Conservation (phyloP, 352 stramenopile species). For the Globisporangium polare region DNA sequence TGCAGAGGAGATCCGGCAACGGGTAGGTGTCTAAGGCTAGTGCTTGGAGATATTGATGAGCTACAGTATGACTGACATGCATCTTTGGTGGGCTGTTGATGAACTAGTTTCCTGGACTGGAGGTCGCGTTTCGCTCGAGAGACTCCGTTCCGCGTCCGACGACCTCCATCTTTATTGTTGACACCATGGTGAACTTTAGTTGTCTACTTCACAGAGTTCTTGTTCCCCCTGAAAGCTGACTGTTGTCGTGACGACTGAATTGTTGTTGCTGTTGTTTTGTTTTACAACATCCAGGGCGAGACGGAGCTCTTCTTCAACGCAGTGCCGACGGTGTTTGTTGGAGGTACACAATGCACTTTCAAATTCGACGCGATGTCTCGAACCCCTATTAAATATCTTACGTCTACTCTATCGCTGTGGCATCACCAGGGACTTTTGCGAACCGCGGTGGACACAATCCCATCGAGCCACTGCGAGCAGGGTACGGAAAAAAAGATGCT, state of each 20-base stretch:
- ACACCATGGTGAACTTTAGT: constrained; percentile 43
- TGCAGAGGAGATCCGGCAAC: constrained; percentile 23
- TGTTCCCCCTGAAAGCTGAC: too few species aligned
- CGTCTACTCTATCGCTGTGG: background rate
- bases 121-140: constrained; percentile 32
- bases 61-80: background rate
- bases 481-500: constrained; percentile 21
- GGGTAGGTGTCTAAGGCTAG: constrained; percentile 18
- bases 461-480: constrained; percentile 63
- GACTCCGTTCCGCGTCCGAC: constrained; percentile 22
- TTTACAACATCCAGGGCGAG: constrained; percentile 36
- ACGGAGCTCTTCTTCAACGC: constrained; percentile 48
- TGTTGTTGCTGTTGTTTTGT: background rate
- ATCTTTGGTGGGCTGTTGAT: background rate
- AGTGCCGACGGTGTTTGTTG: constrained; percentile 55
- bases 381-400: too few species aligned
- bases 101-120: constrained; percentile 35
- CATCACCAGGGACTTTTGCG: constrained; percentile 40
- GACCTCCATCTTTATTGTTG: constrained; percentile 56
- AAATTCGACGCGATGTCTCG: too few species aligned
- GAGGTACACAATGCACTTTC: constrained; percentile 25
- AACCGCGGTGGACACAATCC: constrained; percentile 66
- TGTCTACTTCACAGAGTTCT: background rate
- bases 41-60: too few species aligned
- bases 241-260: background rate